A percentile compares a stretch with the other conserved stretches of the same genome.
These are phyloP conservation scores for Chytriomyces sp. DNA, from an alignment of 192 early-diverging fungal genomes.

Conservation along the genomic window DNA sequence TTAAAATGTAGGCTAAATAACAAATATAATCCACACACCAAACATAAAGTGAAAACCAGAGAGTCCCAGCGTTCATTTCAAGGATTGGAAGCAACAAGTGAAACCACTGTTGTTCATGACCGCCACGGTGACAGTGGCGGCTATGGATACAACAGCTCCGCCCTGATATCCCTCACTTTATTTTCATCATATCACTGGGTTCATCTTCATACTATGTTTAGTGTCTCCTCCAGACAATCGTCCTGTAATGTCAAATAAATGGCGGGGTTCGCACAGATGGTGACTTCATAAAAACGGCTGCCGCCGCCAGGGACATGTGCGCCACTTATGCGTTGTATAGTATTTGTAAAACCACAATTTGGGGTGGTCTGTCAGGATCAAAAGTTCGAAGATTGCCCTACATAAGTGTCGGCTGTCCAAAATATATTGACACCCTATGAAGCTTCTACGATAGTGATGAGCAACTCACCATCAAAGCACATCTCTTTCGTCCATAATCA, in stretches of 20 bases:
- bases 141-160: background rate
- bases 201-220: background rate
- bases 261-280: background rate
- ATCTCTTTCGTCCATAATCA: constrained; percentile 21
- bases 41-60: background rate
- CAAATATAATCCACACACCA: too few species aligned
- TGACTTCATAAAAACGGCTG: background rate
- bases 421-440: too few species aligned
- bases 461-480: constrained; percentile 20
- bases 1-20: too few species aligned
- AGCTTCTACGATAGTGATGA: background rate
- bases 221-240: too few species aligned
- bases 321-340: constrained; percentile 4
- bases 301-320: background rate
- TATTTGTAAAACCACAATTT: constrained; percentile 9
- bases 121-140: background rate
- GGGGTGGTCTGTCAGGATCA: background rate
- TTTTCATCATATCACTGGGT: background rate
- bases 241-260: too few species aligned
- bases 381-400: constrained; percentile 6
- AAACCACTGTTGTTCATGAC: background rate
- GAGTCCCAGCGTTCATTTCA: background rate
- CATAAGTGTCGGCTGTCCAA: constrained; percentile 13
- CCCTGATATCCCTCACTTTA: background rate
- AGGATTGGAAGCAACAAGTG: background rate